Evolutionary conservation across 192 early-diverging fungal species (phyloP).

Genomic region (Umbelopsis ramanniana): DNA sequence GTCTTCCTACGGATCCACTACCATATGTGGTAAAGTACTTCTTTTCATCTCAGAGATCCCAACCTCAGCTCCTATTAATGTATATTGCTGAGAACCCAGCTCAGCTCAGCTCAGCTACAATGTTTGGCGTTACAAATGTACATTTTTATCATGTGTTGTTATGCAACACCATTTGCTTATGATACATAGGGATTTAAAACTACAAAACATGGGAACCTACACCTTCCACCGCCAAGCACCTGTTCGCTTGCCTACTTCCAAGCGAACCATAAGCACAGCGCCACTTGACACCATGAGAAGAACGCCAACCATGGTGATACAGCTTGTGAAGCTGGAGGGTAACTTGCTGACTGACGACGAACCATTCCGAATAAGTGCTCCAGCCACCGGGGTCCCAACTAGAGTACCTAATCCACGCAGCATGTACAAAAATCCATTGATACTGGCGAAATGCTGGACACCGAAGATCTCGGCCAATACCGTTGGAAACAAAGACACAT

Average conservation of each 20-base stretch:
- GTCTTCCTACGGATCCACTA: too few species aligned
- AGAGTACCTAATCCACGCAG: slow-evolving; percentile 48
- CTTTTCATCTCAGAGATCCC: too few species aligned
- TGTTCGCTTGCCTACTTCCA: neutral
- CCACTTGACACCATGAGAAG: neutral
- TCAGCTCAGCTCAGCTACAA: too few species aligned
- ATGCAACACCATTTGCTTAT: too few species aligned
- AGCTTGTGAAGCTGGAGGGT: slow-evolving; percentile 16
- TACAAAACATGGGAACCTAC: neutral
- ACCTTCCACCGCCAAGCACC: slow-evolving; percentile 1
- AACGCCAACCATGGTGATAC: slow-evolving; percentile 17
- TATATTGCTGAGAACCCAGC: too few species aligned
- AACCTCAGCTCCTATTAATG: too few species aligned
- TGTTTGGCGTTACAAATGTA: too few species aligned
- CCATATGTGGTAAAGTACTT: too few species aligned
- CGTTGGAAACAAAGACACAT: slow-evolving; percentile 50
- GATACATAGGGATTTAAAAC: too few species aligned
- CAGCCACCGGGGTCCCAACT: slow-evolving; percentile 48
- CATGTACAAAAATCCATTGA: slow-evolving; percentile 53
- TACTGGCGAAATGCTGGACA: slow-evolving; percentile 54
- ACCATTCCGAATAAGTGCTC: slow-evolving; percentile 41
- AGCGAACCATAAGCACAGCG: neutral
- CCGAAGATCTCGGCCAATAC: slow-evolving; percentile 53
- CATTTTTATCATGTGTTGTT: too few species aligned
- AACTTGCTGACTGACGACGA: neutral